Percentiles rank a stretch among this genome's conserved stretches.
Evolutionary conservation across 2,329 filamentous ascomycete genomes (phyloP).

Genomic region (Epichloe uncinata): DNA sequence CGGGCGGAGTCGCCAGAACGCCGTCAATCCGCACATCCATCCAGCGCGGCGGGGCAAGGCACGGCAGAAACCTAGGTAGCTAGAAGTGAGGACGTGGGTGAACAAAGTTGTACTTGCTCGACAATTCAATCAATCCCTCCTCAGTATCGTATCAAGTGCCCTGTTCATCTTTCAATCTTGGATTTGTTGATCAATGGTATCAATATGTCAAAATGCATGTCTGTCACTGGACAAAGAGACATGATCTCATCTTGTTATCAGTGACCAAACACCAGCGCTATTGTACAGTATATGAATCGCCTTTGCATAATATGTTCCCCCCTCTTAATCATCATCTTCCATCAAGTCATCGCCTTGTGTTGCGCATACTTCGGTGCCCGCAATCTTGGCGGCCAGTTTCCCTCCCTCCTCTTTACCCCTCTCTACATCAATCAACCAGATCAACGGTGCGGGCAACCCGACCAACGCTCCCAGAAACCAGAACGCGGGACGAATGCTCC

Average conservation of each 20-base stretch:
- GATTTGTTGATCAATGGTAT: background rate
- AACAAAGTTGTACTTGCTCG: no score
- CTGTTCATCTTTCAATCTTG: no score
- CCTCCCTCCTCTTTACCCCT: conserved; percentile 57
- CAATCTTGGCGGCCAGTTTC: conserved; percentile 47
- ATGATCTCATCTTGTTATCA: background rate
- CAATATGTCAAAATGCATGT: background rate
- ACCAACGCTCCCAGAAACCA: conserved; percentile 84
- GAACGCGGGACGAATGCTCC: conserved; percentile 76
- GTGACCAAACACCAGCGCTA: background rate
- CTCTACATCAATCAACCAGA: conserved; percentile 76
- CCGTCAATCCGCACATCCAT: no score
- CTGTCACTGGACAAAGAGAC: no score
- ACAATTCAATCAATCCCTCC: no score
- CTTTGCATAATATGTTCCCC: background rate
- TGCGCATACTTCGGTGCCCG: conserved; percentile 30
- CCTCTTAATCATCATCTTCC: conserved; percentile 13
- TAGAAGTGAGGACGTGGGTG: no score
- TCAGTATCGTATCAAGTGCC: no score
- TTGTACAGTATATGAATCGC: background rate
- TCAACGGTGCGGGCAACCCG: conserved; percentile 68
- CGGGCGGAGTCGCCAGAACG: no score
- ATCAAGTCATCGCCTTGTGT: conserved; percentile 3
- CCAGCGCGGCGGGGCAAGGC: no score
- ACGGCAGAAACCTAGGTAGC: no score